Evolutionary conservation across 228 moss, liverwort and hornwort genomes (phyloP).

Genomic region (Sphagnum fallax): DNA sequence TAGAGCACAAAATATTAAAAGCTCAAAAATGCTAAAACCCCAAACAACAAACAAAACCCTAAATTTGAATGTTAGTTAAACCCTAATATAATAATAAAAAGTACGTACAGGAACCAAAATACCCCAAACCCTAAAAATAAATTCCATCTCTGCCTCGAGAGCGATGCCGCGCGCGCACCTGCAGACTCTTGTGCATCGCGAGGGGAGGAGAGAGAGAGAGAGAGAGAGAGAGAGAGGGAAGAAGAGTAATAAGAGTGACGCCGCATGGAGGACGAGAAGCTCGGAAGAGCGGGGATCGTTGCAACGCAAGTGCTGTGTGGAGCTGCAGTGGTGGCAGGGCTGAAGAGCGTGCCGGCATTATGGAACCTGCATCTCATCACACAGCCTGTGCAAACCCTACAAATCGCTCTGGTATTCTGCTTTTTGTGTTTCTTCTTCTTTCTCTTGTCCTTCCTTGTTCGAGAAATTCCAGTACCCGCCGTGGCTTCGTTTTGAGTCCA

Average conservation of each 20-base stretch:
- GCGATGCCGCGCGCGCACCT: too few relatives aligned
- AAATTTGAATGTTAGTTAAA: too few relatives aligned
- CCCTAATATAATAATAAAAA: too few relatives aligned
- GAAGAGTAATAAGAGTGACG: neutral
- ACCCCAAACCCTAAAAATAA: too few relatives aligned
- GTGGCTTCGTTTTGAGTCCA: too few relatives aligned
- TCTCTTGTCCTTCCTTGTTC: neutral
- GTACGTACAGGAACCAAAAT: too few relatives aligned
- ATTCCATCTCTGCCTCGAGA: too few relatives aligned
- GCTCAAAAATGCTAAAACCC: too few relatives aligned
- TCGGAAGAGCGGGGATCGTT: neutral
- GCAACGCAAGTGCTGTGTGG: slow-evolving; percentile 40
- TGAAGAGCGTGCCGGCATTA: slow-evolving; percentile 43
- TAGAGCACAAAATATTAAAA: too few relatives aligned
- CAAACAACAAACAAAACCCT: too few relatives aligned
- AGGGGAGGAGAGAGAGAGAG: neutral
- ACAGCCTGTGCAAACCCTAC: slow-evolving; percentile 55
- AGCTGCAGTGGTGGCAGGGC: slow-evolving; percentile 34
- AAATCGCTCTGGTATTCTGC: slow-evolving; percentile 37
- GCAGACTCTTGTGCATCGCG: too few relatives aligned
- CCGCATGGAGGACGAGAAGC: neutral
- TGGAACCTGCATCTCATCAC: slow-evolving; percentile 37
- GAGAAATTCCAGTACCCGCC: neutral
- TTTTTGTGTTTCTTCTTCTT: neutral
- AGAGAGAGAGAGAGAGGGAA: neutral